Evolutionary conservation across 768 basidiomycete genomes (phyloP).

Genomic region (Calocera cornea): DNA sequence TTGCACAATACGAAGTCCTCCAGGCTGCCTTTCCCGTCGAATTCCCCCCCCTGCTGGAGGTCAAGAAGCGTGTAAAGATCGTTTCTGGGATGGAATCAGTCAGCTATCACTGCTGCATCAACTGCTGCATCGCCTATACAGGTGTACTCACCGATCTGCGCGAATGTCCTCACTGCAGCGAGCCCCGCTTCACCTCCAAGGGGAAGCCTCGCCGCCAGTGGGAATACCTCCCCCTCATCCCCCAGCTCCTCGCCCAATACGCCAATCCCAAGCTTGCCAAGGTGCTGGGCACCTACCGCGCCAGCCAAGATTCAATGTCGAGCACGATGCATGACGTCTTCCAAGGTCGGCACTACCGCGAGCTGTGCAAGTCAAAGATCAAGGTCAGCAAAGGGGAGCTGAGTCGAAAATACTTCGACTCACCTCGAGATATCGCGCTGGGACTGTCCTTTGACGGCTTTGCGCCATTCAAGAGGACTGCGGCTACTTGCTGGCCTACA

Average conservation of each 20-base stretch:
- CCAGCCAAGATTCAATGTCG: conserved; percentile 15
- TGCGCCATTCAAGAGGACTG: conserved; percentile 25
- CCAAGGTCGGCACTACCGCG: conserved; percentile 25
- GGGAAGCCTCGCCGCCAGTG: conserved; percentile 22
- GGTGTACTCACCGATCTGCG: conserved; percentile 22
- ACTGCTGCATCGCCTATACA: conserved; percentile 30
- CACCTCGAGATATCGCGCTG: conserved; percentile 31
- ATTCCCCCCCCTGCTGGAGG: neutral
- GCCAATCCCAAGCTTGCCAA: conserved; percentile 15
- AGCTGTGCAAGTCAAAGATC: conserved; percentile 19
- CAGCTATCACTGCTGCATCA: conserved; percentile 31
- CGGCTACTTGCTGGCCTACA: conserved; percentile 30
- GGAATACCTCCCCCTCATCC: conserved; percentile 30
- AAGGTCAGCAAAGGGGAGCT: conserved; percentile 18
- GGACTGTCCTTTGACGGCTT: conserved; percentile 34
- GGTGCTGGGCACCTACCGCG: conserved; percentile 19
- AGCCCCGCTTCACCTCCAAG: conserved; percentile 17
- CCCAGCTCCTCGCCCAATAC: conserved; percentile 23
- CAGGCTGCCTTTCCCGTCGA: neutral
- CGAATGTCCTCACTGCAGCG: conserved; percentile 28
- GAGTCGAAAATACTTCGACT: conserved; percentile 26
- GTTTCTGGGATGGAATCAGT: neutral
- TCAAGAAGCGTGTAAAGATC: neutral
- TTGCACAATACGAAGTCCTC: neutral
- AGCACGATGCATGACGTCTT: conserved; percentile 26